A percentile compares a stretch with the other conserved stretches of the same genome.
Conservation (phyloP, 352 stramenopile genomes). For the Pythium dissimile region DNA sequence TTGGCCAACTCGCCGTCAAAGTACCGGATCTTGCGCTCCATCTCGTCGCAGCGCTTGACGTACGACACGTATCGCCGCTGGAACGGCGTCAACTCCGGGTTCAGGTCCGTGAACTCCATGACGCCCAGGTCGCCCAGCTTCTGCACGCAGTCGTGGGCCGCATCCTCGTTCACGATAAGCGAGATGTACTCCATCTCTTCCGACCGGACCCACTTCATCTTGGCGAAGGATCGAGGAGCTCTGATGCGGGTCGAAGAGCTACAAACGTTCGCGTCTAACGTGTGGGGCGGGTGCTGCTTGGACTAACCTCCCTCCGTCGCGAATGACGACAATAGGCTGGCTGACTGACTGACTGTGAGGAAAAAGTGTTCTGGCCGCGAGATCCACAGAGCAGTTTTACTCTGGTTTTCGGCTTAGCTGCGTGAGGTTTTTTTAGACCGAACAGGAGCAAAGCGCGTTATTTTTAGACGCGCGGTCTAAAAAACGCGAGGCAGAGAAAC, state of each 20-base stretch:
- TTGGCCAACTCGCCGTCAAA: constrained; percentile 94
- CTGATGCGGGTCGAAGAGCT: neutral
- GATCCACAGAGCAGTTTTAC: constrained; percentile 12
- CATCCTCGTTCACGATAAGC: constrained; percentile 98
- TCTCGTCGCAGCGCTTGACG: constrained; percentile 98
- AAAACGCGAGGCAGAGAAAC: constrained; percentile 7
- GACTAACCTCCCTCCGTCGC: neutral
- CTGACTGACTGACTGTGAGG: neutral
- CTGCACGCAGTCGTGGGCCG: constrained; percentile 95
- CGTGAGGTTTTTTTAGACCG: constrained; percentile 19
- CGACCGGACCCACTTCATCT: constrained; percentile 96
- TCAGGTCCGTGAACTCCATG: constrained; percentile 99
- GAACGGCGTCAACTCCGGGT: constrained; percentile 98
- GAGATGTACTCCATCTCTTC: constrained; percentile 99
- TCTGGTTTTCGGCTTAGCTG: neutral
- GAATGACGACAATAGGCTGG: neutral
- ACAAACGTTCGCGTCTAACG: no score
- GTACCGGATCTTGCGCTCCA: constrained; percentile 98
- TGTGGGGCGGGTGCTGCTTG: no score
- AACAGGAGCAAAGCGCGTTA: no score
- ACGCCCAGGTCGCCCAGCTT: constrained; percentile 95
- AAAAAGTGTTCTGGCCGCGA: neutral
- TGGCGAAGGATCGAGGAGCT: constrained; percentile 1
- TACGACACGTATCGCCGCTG: constrained; percentile 98
- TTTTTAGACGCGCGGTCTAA: neutral